A percentile compares a stretch with the other conserved stretches of the same genome.
phyloP scores from a whole-genome alignment of 805 yeast genomes.

The Candida morakotiae region DNA sequence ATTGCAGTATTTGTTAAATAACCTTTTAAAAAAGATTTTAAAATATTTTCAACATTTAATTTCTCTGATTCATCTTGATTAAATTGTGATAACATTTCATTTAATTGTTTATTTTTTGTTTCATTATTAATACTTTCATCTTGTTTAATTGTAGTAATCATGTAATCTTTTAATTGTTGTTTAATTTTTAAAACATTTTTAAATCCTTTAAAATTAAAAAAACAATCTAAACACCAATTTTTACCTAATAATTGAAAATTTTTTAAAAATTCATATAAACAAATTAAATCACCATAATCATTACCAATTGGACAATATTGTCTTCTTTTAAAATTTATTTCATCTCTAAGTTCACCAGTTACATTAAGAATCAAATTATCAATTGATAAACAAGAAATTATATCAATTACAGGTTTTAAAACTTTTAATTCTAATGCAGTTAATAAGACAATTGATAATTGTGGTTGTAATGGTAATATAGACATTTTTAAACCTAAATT shows the following conservation, averaged over 20 bases:
- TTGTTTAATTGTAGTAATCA: conserved; percentile 47
- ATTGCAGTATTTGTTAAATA: conserved; percentile 86
- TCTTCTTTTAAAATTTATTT: conserved; percentile 70
- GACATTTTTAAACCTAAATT: conserved; percentile 82
- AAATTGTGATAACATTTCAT: conserved; percentile 13
- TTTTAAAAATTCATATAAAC: conserved; percentile 75
- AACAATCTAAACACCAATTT: conserved; percentile 80
- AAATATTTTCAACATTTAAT: conserved; percentile 51
- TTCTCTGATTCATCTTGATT: conserved; percentile 23
- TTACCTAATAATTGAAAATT: conserved; percentile 45
- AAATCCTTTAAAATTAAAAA: conserved; percentile 75
- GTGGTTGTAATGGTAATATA: conserved; percentile 87
- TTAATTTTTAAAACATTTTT: conserved; percentile 72
- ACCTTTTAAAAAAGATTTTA: conserved; percentile 81
- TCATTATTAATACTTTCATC: conserved; percentile 26
- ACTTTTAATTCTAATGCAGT: conserved; percentile 60
- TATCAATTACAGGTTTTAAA: conserved; percentile 70
- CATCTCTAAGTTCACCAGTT: conserved; percentile 75
- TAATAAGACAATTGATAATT: conserved; percentile 78
- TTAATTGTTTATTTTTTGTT: conserved; percentile 24
- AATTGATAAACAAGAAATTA: conserved; percentile 88
- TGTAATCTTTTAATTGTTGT: conserved; percentile 68
- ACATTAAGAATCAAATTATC: conserved; percentile 84
- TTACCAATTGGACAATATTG: conserved; percentile 68
- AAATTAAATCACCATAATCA: conserved; percentile 75